Percentiles rank a stretch among this genome's conserved stretches.
These are phyloP conservation scores for Phlyctochytrium arcticum DNA, from an alignment of 192 early-diverging fungal genomes.

Conservation along the genomic window DNA sequence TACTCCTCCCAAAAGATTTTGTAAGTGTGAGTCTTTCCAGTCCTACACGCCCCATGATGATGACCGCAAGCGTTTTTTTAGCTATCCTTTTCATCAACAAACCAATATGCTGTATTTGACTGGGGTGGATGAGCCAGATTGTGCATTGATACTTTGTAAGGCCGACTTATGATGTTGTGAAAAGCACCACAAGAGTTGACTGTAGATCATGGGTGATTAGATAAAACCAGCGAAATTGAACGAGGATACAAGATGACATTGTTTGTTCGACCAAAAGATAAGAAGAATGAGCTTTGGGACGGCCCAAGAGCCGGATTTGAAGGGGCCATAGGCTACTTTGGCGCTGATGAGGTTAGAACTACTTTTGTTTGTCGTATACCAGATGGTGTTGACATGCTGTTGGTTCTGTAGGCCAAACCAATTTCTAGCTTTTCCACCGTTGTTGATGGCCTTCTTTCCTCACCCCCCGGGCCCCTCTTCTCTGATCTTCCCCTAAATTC, in stretches of 20 bases:
- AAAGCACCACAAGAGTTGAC: neutral
- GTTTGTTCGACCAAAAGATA: constrained; percentile 79
- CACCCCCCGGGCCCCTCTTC: constrained; percentile 15
- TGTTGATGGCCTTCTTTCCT: constrained; percentile 10
- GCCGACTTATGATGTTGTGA: too few species aligned
- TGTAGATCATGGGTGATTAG: constrained; percentile 40
- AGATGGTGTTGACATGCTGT: neutral
- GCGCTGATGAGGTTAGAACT: constrained; percentile 69
- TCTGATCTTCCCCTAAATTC: constrained; percentile 27
- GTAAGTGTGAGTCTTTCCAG: constrained; percentile 27
- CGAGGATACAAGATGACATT: constrained; percentile 75
- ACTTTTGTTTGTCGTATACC: neutral
- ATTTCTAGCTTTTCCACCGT: constrained; percentile 28
- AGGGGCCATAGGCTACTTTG: constrained; percentile 70
- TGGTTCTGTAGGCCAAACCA: constrained; percentile 14
- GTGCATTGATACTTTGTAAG: constrained; percentile 41
- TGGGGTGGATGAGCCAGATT: constrained; percentile 92
- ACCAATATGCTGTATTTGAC: constrained; percentile 87
- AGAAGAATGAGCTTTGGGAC: constrained; percentile 83
- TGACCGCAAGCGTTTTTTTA: constrained; percentile 9
- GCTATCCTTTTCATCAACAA: constrained; percentile 89
- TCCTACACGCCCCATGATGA: neutral
- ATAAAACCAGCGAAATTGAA: constrained; percentile 26
- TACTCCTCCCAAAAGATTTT: constrained; percentile 91
- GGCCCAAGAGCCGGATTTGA: constrained; percentile 81